These are phyloP conservation scores for Entonaema liquescens DNA, from an alignment of 495 filamentous ascomycete genomes.

Conservation along the genomic window DNA sequence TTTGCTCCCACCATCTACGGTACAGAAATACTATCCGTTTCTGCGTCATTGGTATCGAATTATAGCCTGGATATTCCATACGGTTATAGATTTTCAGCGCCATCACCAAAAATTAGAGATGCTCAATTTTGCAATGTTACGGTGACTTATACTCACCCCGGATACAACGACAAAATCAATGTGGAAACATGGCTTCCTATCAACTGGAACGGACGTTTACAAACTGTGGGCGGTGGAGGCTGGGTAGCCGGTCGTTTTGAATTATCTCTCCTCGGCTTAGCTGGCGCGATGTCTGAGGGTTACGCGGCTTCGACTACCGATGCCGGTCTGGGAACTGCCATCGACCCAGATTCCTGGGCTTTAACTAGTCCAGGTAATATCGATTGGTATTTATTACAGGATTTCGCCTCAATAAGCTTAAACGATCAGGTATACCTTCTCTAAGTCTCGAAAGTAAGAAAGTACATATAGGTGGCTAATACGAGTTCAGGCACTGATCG, in stretches of 20 bases:
- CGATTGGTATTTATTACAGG: constrained; percentile 49
- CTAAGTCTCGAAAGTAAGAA: not conserved
- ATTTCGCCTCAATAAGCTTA: constrained; percentile 49
- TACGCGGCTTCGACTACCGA: constrained; percentile 53
- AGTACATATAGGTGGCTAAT: not conserved
- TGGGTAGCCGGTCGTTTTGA: constrained; percentile 45
- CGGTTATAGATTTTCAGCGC: constrained; percentile 11
- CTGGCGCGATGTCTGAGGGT: constrained; percentile 45
- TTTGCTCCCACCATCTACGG: constrained; percentile 27
- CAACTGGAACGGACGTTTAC: constrained; percentile 55
- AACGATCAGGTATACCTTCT: constrained; percentile 36
- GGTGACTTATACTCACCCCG: constrained; percentile 56
- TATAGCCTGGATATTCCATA: constrained; percentile 11
- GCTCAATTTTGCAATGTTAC: constrained; percentile 56
- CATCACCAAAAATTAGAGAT: constrained; percentile 20
- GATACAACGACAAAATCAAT: constrained; percentile 48
- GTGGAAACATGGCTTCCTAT: constrained; percentile 52
- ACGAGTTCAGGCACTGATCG: constrained; percentile 19
- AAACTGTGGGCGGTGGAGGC: constrained; percentile 56
- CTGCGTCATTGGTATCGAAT: constrained; percentile 32
- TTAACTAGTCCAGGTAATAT: constrained; percentile 53
- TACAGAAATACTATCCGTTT: constrained; percentile 27
- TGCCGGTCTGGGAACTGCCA: constrained; percentile 46
- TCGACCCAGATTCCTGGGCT: constrained; percentile 48
- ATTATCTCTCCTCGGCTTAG: constrained; percentile 31